Base-by-base conservation (phyloP, 2,329 filamentous ascomycete genomes). In the Acrodontium crateriforme region DNA sequence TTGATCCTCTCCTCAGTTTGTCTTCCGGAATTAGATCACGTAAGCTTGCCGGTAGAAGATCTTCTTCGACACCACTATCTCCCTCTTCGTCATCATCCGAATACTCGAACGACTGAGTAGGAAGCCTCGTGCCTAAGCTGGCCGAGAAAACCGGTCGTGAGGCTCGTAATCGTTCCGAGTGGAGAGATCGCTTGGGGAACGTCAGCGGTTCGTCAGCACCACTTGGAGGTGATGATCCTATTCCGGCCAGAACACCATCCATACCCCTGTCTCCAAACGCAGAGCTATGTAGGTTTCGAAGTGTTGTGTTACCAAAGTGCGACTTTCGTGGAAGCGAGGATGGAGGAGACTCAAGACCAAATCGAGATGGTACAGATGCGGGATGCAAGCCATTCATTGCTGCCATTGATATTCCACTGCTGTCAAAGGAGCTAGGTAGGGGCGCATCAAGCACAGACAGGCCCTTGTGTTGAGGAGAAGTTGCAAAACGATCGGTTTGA, bases 381-480 rank as follows among this genome's bases (percentile, higher is more conserved):
- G 87, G 85, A 55, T 91, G 84, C 0, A 85, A 83, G 0, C 81
- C 89, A 51, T 85, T 84, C 34, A 83, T 74, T 11, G 87, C 85
- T 37, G 83, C 84, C 52, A 87, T 81, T 8, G 85, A 94, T 29
- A 94, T 81, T 27, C 85, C 87, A 47, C 94, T 89, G 44, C 84
- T 92, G 55, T 95, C 89, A 52, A 95, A 94, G 0, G 87, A 95
- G 6, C 85, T 82, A 2, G 89, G 89, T 6, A 95, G 69, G 10
- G 83, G 84, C 2, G 84, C 89, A 58, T 95, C 87, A 37, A 94
- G 69, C 9, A 91, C 81, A n/a, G 81, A 89, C n/a, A 93, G 76
- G 29, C 72, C 71, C 42, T 65, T 67, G 16, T 43, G 39, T 2
- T 42, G 40, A 1, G 85, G 83, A 9, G 85, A 92, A 28, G 89